Conservation (phyloP, 208 protist species). For the Leishmania guyanensis region DNA sequence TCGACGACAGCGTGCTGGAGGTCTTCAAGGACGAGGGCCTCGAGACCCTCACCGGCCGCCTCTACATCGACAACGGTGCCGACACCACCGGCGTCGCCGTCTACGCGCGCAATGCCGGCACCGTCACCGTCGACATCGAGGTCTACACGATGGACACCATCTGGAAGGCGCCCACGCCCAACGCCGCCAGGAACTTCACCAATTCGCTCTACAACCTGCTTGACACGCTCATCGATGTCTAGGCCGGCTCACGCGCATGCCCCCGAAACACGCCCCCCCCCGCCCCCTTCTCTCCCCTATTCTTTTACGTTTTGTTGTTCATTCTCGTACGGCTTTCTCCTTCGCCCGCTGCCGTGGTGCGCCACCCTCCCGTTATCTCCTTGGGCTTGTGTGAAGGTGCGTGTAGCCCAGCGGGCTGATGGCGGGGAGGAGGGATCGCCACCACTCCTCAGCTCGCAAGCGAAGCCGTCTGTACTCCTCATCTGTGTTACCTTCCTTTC, state of each 20-base stretch:
- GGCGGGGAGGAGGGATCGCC: not conserved
- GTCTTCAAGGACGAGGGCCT: slow-evolving; percentile 48
- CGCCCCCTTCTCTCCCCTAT: not conserved
- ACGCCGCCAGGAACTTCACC: slow-evolving; percentile 23
- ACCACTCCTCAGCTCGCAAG: not conserved
- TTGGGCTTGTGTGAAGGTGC: not conserved
- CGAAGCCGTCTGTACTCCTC: not conserved
- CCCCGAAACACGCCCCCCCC: not conserved
- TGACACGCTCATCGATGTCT: slow-evolving; percentile 20
- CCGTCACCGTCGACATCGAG: slow-evolving; percentile 12
- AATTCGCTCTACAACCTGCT: slow-evolving; percentile 35
- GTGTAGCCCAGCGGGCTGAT: not conserved
- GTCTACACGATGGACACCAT: slow-evolving; percentile 45
- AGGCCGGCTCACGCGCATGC: not conserved
- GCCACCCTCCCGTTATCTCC: not conserved
- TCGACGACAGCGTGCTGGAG: slow-evolving; percentile 47
- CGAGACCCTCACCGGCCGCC: slow-evolving; percentile 38
- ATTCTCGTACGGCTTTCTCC: not conserved
- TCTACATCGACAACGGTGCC: slow-evolving; percentile 29
- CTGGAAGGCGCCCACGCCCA: slow-evolving; percentile 22
- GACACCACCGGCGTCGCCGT: slow-evolving; percentile 22
- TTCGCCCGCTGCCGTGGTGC: not conserved
- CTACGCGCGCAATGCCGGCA: slow-evolving; percentile 30
- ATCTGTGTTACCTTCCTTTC: not conserved
- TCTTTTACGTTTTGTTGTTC: slow-evolving; percentile 4